A percentile compares a stretch with the other conserved stretches of the same genome.
Evolutionary conservation across 2,329 filamentous ascomycete species (phyloP).

Genomic region (Pyrenochaeta sp.): DNA sequence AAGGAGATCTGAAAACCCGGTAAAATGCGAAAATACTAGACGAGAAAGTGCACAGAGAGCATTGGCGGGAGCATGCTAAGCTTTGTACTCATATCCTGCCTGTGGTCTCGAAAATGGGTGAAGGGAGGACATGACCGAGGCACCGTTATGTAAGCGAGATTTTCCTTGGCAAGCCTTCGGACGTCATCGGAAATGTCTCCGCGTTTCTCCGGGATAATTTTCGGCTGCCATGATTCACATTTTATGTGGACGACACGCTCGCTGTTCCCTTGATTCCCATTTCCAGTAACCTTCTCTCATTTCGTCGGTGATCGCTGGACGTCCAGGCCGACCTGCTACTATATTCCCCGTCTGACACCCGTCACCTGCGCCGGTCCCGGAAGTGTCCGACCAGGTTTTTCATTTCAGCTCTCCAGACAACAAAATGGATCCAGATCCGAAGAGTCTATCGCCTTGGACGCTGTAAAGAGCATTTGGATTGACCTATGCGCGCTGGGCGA

Average conservation of each 20-base stretch:
- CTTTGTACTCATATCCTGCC: too few relatives aligned
- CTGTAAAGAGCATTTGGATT: conserved; percentile 15
- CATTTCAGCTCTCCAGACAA: background rate
- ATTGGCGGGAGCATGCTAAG: too few relatives aligned
- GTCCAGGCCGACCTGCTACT: background rate
- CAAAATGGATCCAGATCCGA: conserved; percentile 29
- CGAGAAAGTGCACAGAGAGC: too few relatives aligned
- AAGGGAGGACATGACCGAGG: conserved; percentile 14
- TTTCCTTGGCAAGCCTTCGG: conserved; percentile 15
- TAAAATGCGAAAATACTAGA: too few relatives aligned
- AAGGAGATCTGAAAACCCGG: too few relatives aligned
- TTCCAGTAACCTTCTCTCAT: background rate
- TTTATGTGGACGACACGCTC: background rate
- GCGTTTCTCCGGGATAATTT: conserved; percentile 19
- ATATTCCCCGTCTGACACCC: conserved; percentile 1
- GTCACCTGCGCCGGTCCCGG: background rate
- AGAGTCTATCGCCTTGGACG: conserved; percentile 19
- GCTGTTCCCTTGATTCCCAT: background rate
- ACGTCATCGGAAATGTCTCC: conserved; percentile 17
- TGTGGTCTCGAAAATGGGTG: conserved; percentile 1
- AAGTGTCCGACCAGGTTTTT: background rate
- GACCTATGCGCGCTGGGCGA: conserved; percentile 10
- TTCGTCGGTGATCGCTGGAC: background rate
- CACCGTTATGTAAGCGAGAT: conserved; percentile 13
- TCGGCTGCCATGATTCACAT: conserved; percentile 5